A percentile compares a stretch with the other conserved stretches of the same genome.
Evolutionary conservation across 169 alveolate genomes (phyloP).

Genomic region (Plasmodium sp.): DNA sequence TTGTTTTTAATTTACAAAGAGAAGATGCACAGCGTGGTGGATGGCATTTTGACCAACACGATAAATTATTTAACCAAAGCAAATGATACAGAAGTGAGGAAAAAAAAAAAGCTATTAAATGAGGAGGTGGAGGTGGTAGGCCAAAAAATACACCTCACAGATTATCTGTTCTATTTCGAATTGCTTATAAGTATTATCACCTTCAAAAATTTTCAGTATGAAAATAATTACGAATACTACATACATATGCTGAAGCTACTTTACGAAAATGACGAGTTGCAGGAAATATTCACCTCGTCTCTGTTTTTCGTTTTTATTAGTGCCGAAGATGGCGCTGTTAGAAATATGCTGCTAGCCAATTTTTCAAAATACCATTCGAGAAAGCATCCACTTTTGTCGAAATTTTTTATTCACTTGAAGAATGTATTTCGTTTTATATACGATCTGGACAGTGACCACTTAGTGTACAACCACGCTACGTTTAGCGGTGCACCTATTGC

Average conservation of each 20-base stretch:
- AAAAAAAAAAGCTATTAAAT: constrained; percentile 5
- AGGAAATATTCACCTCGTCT: constrained; percentile 36
- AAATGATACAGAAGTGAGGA: constrained; percentile 12
- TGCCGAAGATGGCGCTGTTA: constrained; percentile 11
- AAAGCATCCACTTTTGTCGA: constrained; percentile 16
- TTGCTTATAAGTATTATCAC: constrained; percentile 44
- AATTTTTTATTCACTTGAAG: constrained; percentile 5
- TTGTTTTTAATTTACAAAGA: constrained; percentile 64
- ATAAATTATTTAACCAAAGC: constrained; percentile 9
- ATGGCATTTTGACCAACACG: constrained; percentile 40
- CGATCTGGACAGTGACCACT: constrained; percentile 4
- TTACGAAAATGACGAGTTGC: constrained; percentile 22
- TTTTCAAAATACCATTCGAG: constrained; percentile 58
- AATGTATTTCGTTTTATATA: constrained; percentile 17
- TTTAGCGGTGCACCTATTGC: not conserved
- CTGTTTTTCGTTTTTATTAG: constrained; percentile 61
- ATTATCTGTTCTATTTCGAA: constrained; percentile 50
- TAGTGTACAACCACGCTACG: constrained; percentile 33
- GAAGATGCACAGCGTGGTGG: constrained; percentile 57
- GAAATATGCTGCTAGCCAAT: constrained; percentile 22
- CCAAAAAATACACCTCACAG: not conserved
- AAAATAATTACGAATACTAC: constrained; percentile 65
- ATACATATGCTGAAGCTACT: constrained; percentile 36
- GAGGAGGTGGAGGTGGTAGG: not conserved
- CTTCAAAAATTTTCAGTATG: constrained; percentile 37